Conservation (phyloP, 768 basidiomycete genomes). For the Russula griseocarnosa region DNA sequence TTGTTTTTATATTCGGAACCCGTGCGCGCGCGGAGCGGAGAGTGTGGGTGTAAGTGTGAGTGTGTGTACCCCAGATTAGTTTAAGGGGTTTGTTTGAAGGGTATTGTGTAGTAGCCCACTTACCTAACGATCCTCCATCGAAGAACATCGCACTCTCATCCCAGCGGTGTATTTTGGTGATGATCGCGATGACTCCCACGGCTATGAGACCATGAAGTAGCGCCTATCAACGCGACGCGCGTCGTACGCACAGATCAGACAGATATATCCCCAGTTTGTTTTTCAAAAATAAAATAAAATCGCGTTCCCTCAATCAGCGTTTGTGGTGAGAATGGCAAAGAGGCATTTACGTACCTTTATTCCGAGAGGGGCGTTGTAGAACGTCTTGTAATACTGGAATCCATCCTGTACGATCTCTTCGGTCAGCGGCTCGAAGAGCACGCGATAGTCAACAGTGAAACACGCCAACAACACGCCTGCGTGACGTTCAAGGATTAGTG, state of each 20-base stretch:
- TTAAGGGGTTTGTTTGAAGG: background rate
- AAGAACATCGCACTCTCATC: slow-evolving; percentile 93
- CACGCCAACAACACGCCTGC: slow-evolving; percentile 80
- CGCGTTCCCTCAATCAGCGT: background rate
- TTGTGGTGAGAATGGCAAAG: background rate
- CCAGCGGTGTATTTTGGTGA: slow-evolving; percentile 82
- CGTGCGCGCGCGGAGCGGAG: background rate
- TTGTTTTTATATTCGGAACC: slow-evolving; percentile 8
- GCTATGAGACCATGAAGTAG: slow-evolving; percentile 82
- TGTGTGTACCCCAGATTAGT: background rate
- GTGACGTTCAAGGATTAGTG: slow-evolving; percentile 7
- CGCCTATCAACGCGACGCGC: slow-evolving; percentile 47
- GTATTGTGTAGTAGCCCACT: slow-evolving; percentile 34
- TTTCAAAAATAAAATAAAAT: too few relatives aligned
- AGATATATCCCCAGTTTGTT: background rate
- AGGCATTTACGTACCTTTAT: slow-evolving; percentile 68
- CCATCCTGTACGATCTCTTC: slow-evolving; percentile 68
- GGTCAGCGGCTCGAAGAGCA: slow-evolving; percentile 67
- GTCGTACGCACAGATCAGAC: slow-evolving; percentile 9
- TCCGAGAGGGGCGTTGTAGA: slow-evolving; percentile 88
- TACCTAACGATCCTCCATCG: slow-evolving; percentile 85
- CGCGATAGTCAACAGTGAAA: slow-evolving; percentile 81
- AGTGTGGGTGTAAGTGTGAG: too few relatives aligned
- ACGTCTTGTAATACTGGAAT: slow-evolving; percentile 86
- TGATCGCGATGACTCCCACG: slow-evolving; percentile 67